A percentile compares a stretch with the other conserved stretches of the same genome.
Evolutionary conservation across 495 filamentous ascomycete genomes (phyloP).

Genomic region (Alectoria sarmentosa): DNA sequence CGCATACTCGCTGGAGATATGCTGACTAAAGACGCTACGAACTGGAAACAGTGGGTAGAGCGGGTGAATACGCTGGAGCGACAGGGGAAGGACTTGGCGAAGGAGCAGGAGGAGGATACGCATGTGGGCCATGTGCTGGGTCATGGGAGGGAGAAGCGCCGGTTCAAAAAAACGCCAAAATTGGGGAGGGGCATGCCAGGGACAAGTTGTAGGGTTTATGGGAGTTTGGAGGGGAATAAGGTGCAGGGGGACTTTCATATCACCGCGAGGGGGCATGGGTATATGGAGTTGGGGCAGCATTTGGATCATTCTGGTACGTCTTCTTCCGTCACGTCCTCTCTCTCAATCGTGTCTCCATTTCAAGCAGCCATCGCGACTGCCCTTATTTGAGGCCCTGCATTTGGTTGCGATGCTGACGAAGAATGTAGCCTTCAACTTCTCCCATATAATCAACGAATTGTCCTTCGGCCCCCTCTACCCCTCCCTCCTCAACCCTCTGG

Average conservation of each 20-base stretch:
- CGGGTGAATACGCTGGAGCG: constrained; percentile 59
- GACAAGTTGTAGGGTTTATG: constrained; percentile 79
- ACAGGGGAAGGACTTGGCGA: constrained; percentile 34
- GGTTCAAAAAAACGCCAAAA: constrained; percentile 63
- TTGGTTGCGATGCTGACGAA: background rate
- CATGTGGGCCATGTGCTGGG: constrained; percentile 48
- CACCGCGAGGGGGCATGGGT: constrained; percentile 91
- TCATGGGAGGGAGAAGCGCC: constrained; percentile 39
- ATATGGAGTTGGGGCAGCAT: constrained; percentile 70
- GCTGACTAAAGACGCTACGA: constrained; percentile 68
- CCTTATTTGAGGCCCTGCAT: background rate
- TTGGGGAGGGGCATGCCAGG: constrained; percentile 47
- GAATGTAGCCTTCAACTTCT: constrained; percentile 84
- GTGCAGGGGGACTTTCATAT: constrained; percentile 99
- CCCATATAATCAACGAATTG: constrained; percentile 91
- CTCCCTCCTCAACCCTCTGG: constrained; percentile 86
- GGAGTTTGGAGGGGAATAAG: constrained; percentile 85
- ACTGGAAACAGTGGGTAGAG: constrained; percentile 76
- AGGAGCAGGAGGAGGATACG: constrained; percentile 51
- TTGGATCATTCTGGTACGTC: constrained; percentile 72
- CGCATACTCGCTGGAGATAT: constrained; percentile 74
- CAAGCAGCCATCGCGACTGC: background rate
- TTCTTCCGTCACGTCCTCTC: constrained; percentile 6
- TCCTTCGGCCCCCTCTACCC: constrained; percentile 96
- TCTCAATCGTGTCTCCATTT: background rate